Evolutionary conservation across 2,329 filamentous ascomycete species (phyloP).

Genomic region (Capronia epimyces): DNA sequence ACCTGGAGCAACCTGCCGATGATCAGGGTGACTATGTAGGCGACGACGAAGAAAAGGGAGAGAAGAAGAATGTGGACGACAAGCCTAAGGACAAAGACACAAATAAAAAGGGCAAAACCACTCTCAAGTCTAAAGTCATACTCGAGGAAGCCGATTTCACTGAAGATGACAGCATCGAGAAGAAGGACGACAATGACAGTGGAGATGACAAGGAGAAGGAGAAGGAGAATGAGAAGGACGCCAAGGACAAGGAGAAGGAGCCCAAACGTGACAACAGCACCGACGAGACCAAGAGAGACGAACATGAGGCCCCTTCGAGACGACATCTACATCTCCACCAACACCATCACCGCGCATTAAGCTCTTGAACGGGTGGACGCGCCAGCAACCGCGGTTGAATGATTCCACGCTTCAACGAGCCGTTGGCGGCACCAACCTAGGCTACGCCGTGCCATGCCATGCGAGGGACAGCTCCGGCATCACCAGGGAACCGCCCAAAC

Average conservation of each 20-base stretch:
- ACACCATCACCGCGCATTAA: slow-evolving; percentile 3
- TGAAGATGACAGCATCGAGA: slow-evolving; percentile 3
- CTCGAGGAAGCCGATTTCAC: not conserved
- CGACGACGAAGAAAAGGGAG: not conserved
- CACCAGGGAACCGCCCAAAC: too few species aligned
- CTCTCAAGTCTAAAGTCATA: not conserved
- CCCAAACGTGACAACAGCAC: slow-evolving; percentile 1
- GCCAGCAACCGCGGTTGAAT: too few species aligned
- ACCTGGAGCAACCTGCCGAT: slow-evolving; percentile 1
- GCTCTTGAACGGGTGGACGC: slow-evolving; percentile 3
- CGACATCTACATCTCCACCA: slow-evolving; percentile 6
- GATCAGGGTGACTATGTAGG: not conserved
- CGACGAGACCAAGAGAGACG: not conserved
- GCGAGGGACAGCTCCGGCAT: too few species aligned
- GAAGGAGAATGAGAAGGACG: slow-evolving; percentile 1
- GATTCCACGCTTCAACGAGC: too few species aligned
- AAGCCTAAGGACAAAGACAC: slow-evolving; percentile 1
- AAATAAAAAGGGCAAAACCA: slow-evolving; percentile 2
- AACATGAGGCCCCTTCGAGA: not conserved
- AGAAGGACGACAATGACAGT: slow-evolving; percentile 1
- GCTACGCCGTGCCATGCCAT: too few species aligned
- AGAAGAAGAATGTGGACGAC: not conserved
- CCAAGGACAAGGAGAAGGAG: slow-evolving; percentile 3
- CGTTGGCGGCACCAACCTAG: too few species aligned
- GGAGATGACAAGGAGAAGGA: not conserved